Conservation (phyloP, 768 basidiomycete species). For the Megacollybia marginata region DNA sequence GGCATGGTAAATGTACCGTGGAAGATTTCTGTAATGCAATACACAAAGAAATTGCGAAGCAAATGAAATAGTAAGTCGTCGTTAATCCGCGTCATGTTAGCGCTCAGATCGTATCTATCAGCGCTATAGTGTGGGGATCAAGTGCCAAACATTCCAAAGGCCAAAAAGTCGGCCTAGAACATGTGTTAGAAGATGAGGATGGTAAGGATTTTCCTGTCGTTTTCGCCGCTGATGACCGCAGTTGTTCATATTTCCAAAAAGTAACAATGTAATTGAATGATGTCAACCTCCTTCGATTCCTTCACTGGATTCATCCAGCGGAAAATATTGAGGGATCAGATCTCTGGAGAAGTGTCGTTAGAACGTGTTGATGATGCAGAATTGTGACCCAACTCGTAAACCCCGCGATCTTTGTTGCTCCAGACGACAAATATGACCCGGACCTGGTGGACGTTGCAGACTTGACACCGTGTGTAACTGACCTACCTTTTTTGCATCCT, state of each 20-base stretch:
- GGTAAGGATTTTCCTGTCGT: slow-evolving; percentile 30
- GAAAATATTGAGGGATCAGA: not conserved
- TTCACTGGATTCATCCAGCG: not conserved
- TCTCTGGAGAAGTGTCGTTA: not conserved
- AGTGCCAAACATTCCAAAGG: slow-evolving; percentile 97
- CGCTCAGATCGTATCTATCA: slow-evolving; percentile 17
- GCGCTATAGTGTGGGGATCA: slow-evolving; percentile 90
- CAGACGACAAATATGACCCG: slow-evolving; percentile 73
- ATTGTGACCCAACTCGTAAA: slow-evolving; percentile 49
- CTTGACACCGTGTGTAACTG: slow-evolving; percentile 7
- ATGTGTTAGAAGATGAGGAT: slow-evolving; percentile 83
- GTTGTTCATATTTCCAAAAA: slow-evolving; percentile 59
- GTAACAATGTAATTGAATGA: slow-evolving; percentile 14
- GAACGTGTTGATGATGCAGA: not conserved
- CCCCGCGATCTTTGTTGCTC: slow-evolving; percentile 51
- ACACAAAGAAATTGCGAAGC: slow-evolving; percentile 83
- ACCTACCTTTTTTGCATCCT: slow-evolving; percentile 36
- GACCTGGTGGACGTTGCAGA: slow-evolving; percentile 28
- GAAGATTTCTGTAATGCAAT: slow-evolving; percentile 92
- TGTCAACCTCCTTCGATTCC: not conserved
- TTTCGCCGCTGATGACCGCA: slow-evolving; percentile 15
- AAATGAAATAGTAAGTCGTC: not conserved
- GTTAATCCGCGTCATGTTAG: not conserved
- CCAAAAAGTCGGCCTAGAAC: slow-evolving; percentile 90
- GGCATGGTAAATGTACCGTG: slow-evolving; percentile 53